Percentiles rank a stretch among this genome's conserved stretches.
phyloP scores from a whole-genome alignment of 73 alveolate species.

The Urostyla sp. region DNA sequence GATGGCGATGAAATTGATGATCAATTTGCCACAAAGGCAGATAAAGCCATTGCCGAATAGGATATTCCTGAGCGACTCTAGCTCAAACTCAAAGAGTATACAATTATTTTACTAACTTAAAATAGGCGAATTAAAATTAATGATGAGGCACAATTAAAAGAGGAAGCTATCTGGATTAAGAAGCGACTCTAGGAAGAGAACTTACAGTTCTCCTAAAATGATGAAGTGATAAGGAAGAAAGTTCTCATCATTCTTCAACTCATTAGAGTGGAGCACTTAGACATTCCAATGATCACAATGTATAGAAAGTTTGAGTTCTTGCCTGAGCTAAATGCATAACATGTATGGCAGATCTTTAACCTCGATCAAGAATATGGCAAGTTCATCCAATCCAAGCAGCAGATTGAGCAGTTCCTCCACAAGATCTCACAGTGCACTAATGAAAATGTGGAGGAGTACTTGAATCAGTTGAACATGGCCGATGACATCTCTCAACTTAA shows the following conservation, averaged over 20 bases:
- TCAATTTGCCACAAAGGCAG: slow-evolving; percentile 27
- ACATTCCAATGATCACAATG: slow-evolving; percentile 34
- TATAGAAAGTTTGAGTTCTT: slow-evolving; percentile 36
- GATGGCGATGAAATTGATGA: slow-evolving; percentile 60
- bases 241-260: not conserved
- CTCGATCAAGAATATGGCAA: slow-evolving; percentile 49
- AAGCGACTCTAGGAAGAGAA: no score
- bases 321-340: not conserved
- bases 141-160: slow-evolving; percentile 7
- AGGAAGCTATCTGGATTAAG: slow-evolving; percentile 23
- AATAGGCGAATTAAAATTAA: no score
- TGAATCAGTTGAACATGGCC: not conserved
- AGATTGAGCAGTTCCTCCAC: not conserved
- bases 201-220: no score
- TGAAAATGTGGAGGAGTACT: slow-evolving; percentile 1
- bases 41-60: slow-evolving; percentile 32
- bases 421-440: not conserved
- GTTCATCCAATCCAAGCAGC: not conserved
- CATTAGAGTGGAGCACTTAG: slow-evolving; percentile 25
- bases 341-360: slow-evolving; percentile 46
- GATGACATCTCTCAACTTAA: not conserved
- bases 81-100: slow-evolving; percentile 41
- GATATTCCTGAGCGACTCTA: slow-evolving; percentile 56
- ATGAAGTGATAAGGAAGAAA: not conserved
- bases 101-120: no score